Evolutionary conservation across 352 stramenopile genomes (phyloP).

Genomic region (Pythium myriotylum): DNA sequence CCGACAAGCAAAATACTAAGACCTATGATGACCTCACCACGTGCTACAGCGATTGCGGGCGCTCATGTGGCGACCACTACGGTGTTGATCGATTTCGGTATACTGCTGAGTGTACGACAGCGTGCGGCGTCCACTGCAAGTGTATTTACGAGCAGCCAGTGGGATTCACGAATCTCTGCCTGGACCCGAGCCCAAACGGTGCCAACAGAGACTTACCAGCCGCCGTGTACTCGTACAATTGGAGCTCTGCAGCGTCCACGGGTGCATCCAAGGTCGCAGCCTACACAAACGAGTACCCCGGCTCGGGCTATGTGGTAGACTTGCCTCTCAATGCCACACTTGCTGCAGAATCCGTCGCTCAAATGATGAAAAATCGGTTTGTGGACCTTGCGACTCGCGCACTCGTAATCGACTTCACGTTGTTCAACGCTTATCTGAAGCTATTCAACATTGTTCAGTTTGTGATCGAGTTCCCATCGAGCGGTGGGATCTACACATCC

Average conservation of each 20-base stretch:
- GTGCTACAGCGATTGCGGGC: conserved; percentile 54
- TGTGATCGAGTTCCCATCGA: conserved; percentile 64
- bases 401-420: conserved; percentile 62
- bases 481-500: conserved; percentile 49
- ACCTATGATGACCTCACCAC: conserved; percentile 53
- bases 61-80: conserved; percentile 49
- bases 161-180: conserved; percentile 46
- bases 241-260: conserved; percentile 36
- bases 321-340: conserved; percentile 41
- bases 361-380: conserved; percentile 47
- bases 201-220: conserved; percentile 33
- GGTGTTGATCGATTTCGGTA: conserved; percentile 65
- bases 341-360: conserved; percentile 28
- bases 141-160: conserved; percentile 68
- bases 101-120: conserved; percentile 33
- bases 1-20: conserved; percentile 37
- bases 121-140: conserved; percentile 62
- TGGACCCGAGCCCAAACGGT: conserved; percentile 61
- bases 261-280: conserved; percentile 23
- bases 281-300: conserved; percentile 49
- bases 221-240: conserved; percentile 59
- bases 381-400: conserved; percentile 64
- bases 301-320: conserved; percentile 64
- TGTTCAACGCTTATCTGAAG: conserved; percentile 69
- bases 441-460: conserved; percentile 68